Conservation (phyloP, 1,139 yeast species). For the Protomyces arabidopsidicola region DNA sequence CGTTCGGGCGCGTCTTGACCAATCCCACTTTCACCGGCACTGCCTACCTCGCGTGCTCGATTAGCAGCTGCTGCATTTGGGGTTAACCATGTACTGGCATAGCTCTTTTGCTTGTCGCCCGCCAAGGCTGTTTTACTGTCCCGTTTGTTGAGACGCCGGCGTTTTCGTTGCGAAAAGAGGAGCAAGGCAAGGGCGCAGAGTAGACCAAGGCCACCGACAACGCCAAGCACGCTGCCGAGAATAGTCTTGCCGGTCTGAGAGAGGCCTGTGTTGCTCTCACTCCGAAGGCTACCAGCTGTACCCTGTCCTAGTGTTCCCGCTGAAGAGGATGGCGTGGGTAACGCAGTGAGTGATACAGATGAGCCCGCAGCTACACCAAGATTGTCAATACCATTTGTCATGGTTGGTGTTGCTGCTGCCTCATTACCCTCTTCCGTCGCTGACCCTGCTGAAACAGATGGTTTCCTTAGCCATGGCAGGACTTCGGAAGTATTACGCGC, state of each 20-base stretch:
- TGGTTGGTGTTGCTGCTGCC: background rate
- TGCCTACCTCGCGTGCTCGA: background rate
- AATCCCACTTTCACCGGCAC: background rate
- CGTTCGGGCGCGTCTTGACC: background rate
- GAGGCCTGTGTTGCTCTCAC: background rate
- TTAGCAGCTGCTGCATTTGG: background rate
- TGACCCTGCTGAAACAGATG: background rate
- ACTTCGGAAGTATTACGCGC: background rate
- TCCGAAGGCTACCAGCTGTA: background rate
- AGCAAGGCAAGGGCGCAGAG: background rate
- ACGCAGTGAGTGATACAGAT: background rate
- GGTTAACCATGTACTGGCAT: background rate
- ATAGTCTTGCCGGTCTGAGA: background rate
- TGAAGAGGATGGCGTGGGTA: background rate
- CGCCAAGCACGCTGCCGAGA: background rate
- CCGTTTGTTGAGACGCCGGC: background rate
- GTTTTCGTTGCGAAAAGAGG: background rate
- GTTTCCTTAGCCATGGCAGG: background rate
- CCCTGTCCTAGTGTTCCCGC: background rate
- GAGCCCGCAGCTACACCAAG: background rate
- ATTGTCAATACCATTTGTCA: background rate
- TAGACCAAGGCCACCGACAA: background rate
- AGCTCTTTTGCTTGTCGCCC: background rate
- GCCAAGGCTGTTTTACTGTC: background rate
- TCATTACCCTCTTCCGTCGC: background rate